A percentile compares a stretch with the other conserved stretches of the same genome.
phyloP scores from a whole-genome alignment of 169 alveolate genomes.

The Babesia caballi region DNA sequence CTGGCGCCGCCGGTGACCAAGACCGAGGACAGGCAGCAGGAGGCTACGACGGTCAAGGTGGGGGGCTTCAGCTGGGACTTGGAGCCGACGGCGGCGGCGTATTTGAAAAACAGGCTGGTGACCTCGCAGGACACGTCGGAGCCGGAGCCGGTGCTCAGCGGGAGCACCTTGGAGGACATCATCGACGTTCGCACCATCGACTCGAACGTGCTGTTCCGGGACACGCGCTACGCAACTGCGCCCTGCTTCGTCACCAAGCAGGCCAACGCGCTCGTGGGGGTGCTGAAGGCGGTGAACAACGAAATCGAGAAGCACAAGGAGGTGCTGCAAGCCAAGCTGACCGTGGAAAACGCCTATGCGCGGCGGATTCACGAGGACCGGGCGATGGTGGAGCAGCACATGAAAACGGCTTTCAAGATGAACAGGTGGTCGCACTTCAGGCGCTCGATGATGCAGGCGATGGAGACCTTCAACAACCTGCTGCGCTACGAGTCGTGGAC shows the following conservation, averaged over 20 bases:
- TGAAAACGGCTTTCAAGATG: background rate
- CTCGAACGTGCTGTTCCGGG: background rate
- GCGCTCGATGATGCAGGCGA: background rate
- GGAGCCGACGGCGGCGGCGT: conserved; percentile 9
- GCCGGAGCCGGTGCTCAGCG: background rate
- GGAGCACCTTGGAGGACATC: background rate
- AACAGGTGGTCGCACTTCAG: conserved; percentile 48
- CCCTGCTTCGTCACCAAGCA: conserved; percentile 19
- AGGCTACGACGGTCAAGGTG: background rate
- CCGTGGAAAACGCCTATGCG: background rate
- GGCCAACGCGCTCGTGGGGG: conserved; percentile 16
- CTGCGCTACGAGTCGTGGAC: background rate
- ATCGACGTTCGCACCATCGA: background rate
- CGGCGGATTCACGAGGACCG: conserved; percentile 7
- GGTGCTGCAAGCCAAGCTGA: background rate
- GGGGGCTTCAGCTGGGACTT: conserved; percentile 40
- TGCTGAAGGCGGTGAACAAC: conserved; percentile 9
- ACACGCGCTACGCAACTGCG: background rate
- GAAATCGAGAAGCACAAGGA: conserved; percentile 16
- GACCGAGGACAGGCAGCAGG: background rate
- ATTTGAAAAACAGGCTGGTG: background rate
- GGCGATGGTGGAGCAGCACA: conserved; percentile 6
- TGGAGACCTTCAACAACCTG: conserved; percentile 11
- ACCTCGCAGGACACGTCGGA: too few species aligned
- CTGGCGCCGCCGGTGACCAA: background rate